These are phyloP conservation scores for Lipomyces japonicus DNA, from an alignment of 805 yeast species.

Conservation along the genomic window DNA sequence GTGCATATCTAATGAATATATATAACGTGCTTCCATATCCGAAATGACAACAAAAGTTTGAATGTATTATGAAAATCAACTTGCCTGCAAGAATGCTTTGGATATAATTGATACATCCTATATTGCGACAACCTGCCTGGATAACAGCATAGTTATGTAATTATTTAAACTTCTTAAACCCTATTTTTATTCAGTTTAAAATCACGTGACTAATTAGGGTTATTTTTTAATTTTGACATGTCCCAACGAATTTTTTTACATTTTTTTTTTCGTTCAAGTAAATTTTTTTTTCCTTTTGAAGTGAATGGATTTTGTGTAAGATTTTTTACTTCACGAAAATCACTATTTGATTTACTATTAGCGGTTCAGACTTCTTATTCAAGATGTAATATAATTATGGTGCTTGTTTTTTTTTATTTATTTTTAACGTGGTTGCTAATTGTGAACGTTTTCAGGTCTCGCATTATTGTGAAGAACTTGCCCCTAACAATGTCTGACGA, in stretches of 20 bases:
- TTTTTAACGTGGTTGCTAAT: background rate
- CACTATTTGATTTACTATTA: too few relatives aligned
- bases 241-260: background rate
- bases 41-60: too few relatives aligned
- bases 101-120: too few relatives aligned
- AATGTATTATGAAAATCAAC: too few relatives aligned
- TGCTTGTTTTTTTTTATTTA: too few relatives aligned
- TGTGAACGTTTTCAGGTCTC: conserved; percentile 56
- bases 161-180: background rate
- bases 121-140: conserved; percentile 4
- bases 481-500: conserved; percentile 77
- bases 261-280: background rate
- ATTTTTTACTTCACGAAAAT: background rate
- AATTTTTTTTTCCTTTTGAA: too few relatives aligned
- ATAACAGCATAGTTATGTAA: conserved; percentile 1
- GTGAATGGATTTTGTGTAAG: background rate
- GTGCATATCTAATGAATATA: too few relatives aligned
- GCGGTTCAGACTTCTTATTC: too few relatives aligned
- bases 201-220: background rate
- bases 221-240: background rate
- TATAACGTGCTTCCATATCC: too few relatives aligned
- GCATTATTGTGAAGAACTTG: conserved; percentile 86
- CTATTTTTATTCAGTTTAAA: background rate
- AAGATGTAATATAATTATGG: too few relatives aligned
- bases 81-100: too few relatives aligned